phyloP scores from a whole-genome alignment of 352 stramenopile species.

The Pythium phragmiticola region DNA sequence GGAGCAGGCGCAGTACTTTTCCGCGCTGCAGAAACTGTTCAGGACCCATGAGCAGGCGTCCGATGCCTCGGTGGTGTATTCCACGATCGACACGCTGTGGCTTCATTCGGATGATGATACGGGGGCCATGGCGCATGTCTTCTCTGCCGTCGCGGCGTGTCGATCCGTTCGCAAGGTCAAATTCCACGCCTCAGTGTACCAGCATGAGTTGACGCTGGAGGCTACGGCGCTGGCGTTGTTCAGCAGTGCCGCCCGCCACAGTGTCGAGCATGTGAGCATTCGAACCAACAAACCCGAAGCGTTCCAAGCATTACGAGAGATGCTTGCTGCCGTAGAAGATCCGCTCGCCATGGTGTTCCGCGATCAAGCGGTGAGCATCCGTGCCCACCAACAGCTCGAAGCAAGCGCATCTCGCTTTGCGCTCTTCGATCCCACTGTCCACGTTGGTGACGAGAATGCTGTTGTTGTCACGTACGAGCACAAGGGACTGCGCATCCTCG shows the following conservation, averaged over 20 bases:
- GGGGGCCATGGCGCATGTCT: not conserved
- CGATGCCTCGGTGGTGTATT: not conserved
- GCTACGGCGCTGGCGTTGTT: not conserved
- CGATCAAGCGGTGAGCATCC: not conserved
- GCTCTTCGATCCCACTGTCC: not conserved
- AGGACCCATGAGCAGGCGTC: not conserved
- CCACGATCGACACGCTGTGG: not conserved
- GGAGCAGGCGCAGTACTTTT: no score
- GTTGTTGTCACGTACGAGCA: slow-evolving; percentile 1
- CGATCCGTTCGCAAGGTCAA: not conserved
- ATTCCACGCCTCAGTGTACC: no score
- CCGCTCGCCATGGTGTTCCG: not conserved
- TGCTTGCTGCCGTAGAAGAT: not conserved
- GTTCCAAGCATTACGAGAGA: no score
- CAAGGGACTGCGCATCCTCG: not conserved
- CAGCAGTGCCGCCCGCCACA: not conserved
- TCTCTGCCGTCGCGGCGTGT: not conserved
- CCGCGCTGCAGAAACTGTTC: not conserved
- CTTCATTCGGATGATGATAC: not conserved
- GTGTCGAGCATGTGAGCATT: not conserved
- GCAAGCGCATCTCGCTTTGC: slow-evolving; percentile 2
- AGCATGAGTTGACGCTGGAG: no score
- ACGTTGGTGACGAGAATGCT: not conserved
- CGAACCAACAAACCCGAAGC: not conserved
- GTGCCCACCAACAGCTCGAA: not conserved